Conservation (phyloP, 1,284 basidiomycete species). For the Vanrija sp. region DNA sequence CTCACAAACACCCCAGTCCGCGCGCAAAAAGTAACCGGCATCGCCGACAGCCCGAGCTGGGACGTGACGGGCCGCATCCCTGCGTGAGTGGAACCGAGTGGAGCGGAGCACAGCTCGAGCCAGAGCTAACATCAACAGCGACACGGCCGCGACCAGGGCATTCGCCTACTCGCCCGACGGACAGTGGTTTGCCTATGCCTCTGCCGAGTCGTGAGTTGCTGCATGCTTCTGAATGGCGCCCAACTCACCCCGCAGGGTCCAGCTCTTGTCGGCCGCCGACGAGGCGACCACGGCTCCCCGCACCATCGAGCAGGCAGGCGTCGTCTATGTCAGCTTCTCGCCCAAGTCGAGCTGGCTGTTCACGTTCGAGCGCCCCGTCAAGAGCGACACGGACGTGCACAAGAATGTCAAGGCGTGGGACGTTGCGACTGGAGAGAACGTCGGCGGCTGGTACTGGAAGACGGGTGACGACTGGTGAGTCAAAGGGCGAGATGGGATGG, state of each 20-base stretch:
- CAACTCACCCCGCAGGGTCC: constrained; percentile 29
- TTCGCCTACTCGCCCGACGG: constrained; percentile 86
- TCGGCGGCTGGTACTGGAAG: constrained; percentile 46
- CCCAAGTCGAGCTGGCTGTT: constrained; percentile 87
- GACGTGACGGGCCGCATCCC: constrained; percentile 62
- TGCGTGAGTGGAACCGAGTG: constrained; percentile 40
- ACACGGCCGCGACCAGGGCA: constrained; percentile 55
- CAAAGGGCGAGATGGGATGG: neutral
- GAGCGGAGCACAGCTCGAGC: neutral
- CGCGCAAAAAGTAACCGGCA: constrained; percentile 85
- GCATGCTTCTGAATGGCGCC: neutral
- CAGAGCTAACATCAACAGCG: constrained; percentile 59
- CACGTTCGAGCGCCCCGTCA: constrained; percentile 78
- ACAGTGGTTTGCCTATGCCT: constrained; percentile 76
- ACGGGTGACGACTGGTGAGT: constrained; percentile 44
- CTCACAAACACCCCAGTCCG: constrained; percentile 58
- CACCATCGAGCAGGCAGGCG: constrained; percentile 56
- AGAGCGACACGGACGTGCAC: constrained; percentile 46
- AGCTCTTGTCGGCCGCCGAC: constrained; percentile 30
- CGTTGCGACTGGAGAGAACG: constrained; percentile 38
- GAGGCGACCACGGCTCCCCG: constrained; percentile 25
- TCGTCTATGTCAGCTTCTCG: constrained; percentile 83
- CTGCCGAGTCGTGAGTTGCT: constrained; percentile 63
- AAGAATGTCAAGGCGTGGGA: constrained; percentile 47
- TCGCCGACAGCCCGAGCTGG: constrained; percentile 80